These are phyloP conservation scores for Paragyromitra xinjiangensis DNA, from an alignment of 495 filamentous ascomycete species.

Conservation along the genomic window DNA sequence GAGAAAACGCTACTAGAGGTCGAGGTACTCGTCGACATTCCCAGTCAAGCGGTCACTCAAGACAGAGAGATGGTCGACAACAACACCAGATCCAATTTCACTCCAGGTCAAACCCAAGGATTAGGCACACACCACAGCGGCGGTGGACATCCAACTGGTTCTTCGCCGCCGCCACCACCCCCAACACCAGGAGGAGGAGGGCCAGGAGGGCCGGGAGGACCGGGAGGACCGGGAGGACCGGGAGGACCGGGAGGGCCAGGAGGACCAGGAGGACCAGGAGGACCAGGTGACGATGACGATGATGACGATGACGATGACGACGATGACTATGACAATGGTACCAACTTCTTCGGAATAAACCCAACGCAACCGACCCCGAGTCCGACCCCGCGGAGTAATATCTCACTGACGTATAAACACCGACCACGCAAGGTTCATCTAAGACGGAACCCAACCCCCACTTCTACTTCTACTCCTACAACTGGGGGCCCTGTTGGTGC, in stretches of 20 bases:
- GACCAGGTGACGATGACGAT: not conserved
- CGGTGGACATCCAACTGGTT: not conserved
- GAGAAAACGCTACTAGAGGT: slow-evolving; percentile 55
- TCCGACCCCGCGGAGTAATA: not conserved
- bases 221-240: too few species aligned
- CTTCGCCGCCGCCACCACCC: not conserved
- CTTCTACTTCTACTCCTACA: not conserved
- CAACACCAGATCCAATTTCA: not conserved
- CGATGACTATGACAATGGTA: slow-evolving; percentile 5
- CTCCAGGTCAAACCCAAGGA: not conserved
- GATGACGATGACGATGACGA: slow-evolving; percentile 8
- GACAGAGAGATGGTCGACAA: not conserved
- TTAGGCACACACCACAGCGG: not conserved
- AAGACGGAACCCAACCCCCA: not conserved
- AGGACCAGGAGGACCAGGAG: not conserved
- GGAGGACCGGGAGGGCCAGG: too few species aligned
- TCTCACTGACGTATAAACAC: slow-evolving; percentile 4
- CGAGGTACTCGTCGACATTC: slow-evolving; percentile 42
- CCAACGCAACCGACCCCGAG: not conserved
- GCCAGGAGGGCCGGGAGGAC: too few species aligned
- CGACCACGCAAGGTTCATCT: not conserved
- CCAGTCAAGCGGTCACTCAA: slow-evolving; percentile 20
- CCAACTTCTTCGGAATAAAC: not conserved
- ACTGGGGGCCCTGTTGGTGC: not conserved
- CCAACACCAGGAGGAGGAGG: not conserved